phyloP scores from a whole-genome alignment of 2,329 filamentous ascomycete genomes.

The Stagonosporopsis chrysanthemi region DNA sequence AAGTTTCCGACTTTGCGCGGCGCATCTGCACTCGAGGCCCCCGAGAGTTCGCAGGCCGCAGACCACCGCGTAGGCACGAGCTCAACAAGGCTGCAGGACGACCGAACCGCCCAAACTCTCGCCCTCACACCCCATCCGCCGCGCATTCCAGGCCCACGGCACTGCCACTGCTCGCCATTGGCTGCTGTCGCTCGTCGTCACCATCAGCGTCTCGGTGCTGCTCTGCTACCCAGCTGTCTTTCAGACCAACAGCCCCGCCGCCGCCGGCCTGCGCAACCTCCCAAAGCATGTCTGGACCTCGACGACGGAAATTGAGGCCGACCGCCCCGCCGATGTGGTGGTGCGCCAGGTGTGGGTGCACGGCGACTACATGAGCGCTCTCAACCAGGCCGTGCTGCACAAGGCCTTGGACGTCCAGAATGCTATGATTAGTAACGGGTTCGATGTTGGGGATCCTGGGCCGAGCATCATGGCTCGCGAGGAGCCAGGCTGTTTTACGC shows the following conservation, averaged over 20 bases:
- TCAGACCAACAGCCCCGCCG: slow-evolving; percentile 75
- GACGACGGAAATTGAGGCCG: slow-evolving; percentile 67
- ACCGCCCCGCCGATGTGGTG: slow-evolving; percentile 69
- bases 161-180: slow-evolving; percentile 76
- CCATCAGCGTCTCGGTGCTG: slow-evolving; percentile 73
- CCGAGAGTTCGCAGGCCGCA: slow-evolving; percentile 4
- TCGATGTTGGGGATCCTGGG: slow-evolving; percentile 19
- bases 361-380: slow-evolving; percentile 79
- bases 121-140: slow-evolving; percentile 70
- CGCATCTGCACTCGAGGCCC: slow-evolving; percentile 9
- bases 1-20: slow-evolving; percentile 48
- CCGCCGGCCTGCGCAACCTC: slow-evolving; percentile 73
- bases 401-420: slow-evolving; percentile 75
- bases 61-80: slow-evolving; percentile 3
- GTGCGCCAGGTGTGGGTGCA: slow-evolving; percentile 86
- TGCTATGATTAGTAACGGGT: slow-evolving; percentile 65
- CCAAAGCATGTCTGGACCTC: slow-evolving; percentile 85
- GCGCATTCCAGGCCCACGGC: slow-evolving; percentile 72
- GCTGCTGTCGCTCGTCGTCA: slow-evolving; percentile 74
- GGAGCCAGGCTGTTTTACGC: slow-evolving; percentile 26
- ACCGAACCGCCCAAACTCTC: slow-evolving; percentile 74
- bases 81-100: slow-evolving; percentile 61
- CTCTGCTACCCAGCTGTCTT: slow-evolving; percentile 79
- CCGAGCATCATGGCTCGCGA: slow-evolving; percentile 4
- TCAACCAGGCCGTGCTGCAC: slow-evolving; percentile 70